Percentiles rank a stretch among this genome's conserved stretches.
These are phyloP conservation scores for Coemansia guatemalensis DNA, from an alignment of 192 early-diverging fungal species.

Conservation along the genomic window DNA sequence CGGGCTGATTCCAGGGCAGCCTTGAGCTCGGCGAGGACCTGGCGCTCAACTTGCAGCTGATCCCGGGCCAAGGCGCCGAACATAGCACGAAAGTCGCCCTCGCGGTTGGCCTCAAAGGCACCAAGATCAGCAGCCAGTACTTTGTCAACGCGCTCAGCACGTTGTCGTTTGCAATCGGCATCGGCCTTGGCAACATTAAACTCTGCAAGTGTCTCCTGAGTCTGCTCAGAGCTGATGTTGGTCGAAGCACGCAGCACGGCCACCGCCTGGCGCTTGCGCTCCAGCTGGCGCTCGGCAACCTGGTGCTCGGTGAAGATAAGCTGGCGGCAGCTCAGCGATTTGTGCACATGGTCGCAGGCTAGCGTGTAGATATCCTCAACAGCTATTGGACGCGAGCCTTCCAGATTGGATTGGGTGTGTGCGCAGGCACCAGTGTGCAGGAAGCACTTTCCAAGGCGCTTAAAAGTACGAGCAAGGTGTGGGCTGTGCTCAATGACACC, in stretches of 20 bases:
- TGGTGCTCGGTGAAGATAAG: constrained; percentile 54
- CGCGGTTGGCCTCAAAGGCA: constrained; percentile 42
- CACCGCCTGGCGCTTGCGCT: constrained; percentile 53
- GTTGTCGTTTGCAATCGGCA: constrained; percentile 35
- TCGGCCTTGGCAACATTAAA: constrained; percentile 47
- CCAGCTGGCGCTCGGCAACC: constrained; percentile 47
- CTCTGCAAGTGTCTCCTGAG: constrained; percentile 50
- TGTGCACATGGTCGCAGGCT: constrained; percentile 46
- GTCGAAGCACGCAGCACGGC: constrained; percentile 50
- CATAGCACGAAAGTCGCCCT: constrained; percentile 40
- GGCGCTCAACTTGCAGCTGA: constrained; percentile 45
- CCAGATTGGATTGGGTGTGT: constrained; percentile 43
- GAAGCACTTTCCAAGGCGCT: constrained; percentile 49
- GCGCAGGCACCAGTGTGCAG: constrained; percentile 34
- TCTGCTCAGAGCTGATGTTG: constrained; percentile 43
- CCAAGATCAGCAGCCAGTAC: constrained; percentile 47
- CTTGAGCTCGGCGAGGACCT: constrained; percentile 39
- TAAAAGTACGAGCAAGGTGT: constrained; percentile 32
- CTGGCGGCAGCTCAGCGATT: constrained; percentile 45
- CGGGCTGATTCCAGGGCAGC: constrained; percentile 45
- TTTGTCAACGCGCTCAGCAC: constrained; percentile 45
- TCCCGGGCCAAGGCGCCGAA: constrained; percentile 42
- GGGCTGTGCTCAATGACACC: constrained; percentile 43
- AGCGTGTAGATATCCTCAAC: constrained; percentile 36
- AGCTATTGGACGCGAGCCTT: constrained; percentile 48